phyloP scores from a whole-genome alignment of 768 basidiomycete genomes.

The Clathrus columnatus region DNA sequence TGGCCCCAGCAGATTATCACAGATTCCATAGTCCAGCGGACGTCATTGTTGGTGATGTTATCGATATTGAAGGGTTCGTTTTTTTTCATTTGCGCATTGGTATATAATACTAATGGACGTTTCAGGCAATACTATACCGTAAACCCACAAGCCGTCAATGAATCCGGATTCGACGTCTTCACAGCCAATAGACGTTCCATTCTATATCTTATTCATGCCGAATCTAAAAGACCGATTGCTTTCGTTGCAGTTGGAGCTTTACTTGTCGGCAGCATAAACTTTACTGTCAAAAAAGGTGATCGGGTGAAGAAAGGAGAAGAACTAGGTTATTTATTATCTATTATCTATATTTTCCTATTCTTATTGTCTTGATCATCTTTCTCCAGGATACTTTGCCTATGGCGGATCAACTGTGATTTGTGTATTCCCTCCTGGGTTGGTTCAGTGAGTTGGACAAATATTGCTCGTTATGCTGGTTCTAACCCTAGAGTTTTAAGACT shows the following conservation, averaged over 20 bases:
- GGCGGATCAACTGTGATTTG: constrained; percentile 67
- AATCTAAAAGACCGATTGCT: constrained; percentile 42
- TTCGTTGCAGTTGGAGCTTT: constrained; percentile 75
- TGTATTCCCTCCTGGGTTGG: constrained; percentile 46
- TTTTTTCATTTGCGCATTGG: constrained; percentile 16
- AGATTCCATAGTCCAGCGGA: constrained; percentile 69
- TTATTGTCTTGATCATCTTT: constrained; percentile 14
- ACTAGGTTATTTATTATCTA: constrained; percentile 29
- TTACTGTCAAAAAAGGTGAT: constrained; percentile 47
- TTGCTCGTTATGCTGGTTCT: not conserved
- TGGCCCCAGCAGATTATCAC: constrained; percentile 78
- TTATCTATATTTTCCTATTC: not conserved
- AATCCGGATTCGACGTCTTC: constrained; percentile 54
- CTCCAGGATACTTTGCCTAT: constrained; percentile 48
- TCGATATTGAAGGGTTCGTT: constrained; percentile 36
- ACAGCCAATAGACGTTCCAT: constrained; percentile 55
- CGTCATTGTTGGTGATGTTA: constrained; percentile 33
- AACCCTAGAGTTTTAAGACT: constrained; percentile 27
- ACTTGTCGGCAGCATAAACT: constrained; percentile 67
- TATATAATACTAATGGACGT: not conserved
- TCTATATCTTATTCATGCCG: constrained; percentile 39
- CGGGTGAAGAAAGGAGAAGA: constrained; percentile 56
- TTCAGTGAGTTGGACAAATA: constrained; percentile 27
- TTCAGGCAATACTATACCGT: constrained; percentile 28
- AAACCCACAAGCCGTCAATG: constrained; percentile 73